Conservation (phyloP, 441 rosid species). For the Raphanus hybrid region DNA sequence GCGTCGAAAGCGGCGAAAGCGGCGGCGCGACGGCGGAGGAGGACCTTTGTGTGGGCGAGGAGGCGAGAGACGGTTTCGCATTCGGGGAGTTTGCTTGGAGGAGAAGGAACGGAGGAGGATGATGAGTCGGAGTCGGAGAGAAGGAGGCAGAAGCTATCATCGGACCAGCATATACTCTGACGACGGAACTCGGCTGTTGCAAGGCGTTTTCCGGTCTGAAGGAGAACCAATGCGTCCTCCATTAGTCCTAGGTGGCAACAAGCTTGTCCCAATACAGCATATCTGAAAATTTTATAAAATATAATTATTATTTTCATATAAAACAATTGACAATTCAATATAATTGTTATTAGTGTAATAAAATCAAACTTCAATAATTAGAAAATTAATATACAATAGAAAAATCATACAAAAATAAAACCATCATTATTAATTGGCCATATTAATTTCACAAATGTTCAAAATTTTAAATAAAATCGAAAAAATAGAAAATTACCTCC, state of each 20-base stretch:
- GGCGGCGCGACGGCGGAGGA: slow-evolving; percentile 87
- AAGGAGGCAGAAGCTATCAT: slow-evolving; percentile 78
- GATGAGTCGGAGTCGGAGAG: slow-evolving; percentile 27
- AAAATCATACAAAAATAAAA: too few relatives aligned
- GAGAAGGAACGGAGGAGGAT: slow-evolving; percentile 43
- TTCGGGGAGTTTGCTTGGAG: slow-evolving; percentile 50
- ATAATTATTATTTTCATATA: neutral
- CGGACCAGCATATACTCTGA: slow-evolving; percentile 76
- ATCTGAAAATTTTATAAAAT: slow-evolving; percentile 47
- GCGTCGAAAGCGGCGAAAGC: slow-evolving; percentile 80
- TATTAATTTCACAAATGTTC: too few relatives aligned
- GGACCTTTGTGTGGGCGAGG: slow-evolving; percentile 72
- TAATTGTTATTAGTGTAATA: too few relatives aligned
- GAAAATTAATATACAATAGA: too few relatives aligned
- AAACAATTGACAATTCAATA: too few relatives aligned
- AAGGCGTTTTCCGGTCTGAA: slow-evolving; percentile 91
- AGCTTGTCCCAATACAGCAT: slow-evolving; percentile 84
- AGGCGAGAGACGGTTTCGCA: slow-evolving; percentile 68
- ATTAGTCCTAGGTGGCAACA: slow-evolving; percentile 88
- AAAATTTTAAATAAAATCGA: too few relatives aligned
- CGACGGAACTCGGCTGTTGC: slow-evolving; percentile 88
- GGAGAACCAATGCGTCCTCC: slow-evolving; percentile 94
- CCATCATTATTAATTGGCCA: too few relatives aligned
- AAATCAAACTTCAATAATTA: too few relatives aligned
- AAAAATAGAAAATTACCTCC: slow-evolving; percentile 63